These are phyloP conservation scores for Musa itinerans DNA, from an alignment of 176 grass and related monocot species.

Conservation along the genomic window DNA sequence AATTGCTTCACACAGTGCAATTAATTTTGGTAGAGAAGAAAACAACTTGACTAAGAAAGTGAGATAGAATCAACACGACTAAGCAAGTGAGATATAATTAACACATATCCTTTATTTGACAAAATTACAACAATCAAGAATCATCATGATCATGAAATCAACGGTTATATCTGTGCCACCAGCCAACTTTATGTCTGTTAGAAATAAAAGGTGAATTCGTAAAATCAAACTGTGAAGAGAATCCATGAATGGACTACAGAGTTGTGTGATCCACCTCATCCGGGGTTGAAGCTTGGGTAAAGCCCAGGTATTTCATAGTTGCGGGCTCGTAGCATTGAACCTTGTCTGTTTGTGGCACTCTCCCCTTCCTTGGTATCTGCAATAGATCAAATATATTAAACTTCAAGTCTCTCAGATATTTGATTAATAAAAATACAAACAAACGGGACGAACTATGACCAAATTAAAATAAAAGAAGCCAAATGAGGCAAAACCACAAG, in stretches of 20 bases:
- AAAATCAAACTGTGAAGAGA: background rate
- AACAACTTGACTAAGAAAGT: background rate
- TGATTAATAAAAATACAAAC: background rate
- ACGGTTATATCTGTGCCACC: background rate
- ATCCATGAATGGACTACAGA: background rate
- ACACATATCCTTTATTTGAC: background rate
- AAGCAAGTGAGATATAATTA: no score
- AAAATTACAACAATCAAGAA: background rate
- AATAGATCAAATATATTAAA: constrained; percentile 12
- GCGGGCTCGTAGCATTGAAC: constrained; percentile 93
- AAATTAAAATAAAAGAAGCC: no score
- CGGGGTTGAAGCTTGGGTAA: constrained; percentile 64
- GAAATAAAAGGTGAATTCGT: background rate
- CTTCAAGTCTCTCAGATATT: background rate
- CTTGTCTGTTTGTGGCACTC: constrained; percentile 49
- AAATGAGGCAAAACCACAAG: no score
- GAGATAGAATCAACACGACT: no score
- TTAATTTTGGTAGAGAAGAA: background rate
- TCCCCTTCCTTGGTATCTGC: constrained; percentile 83
- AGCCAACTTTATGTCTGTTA: background rate
- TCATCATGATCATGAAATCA: background rate
- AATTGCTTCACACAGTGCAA: background rate
- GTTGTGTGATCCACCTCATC: constrained; percentile 45
- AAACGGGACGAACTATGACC: background rate
- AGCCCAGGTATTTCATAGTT: constrained; percentile 93